These are phyloP conservation scores for Thamnidium elegans DNA, from an alignment of 192 early-diverging fungal genomes.

Conservation along the genomic window DNA sequence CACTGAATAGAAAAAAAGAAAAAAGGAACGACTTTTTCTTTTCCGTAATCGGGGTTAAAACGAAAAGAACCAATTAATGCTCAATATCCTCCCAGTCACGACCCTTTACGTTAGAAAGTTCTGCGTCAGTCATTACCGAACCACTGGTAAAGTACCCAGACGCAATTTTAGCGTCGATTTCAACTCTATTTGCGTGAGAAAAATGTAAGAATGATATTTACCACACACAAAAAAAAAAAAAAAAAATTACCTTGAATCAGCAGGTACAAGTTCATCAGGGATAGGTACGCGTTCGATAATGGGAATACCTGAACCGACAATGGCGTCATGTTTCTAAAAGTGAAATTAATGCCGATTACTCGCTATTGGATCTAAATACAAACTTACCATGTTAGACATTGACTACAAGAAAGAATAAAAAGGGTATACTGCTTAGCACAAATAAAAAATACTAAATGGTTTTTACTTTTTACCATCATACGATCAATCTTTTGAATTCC, in stretches of 20 bases:
- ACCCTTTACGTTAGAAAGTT: constrained; percentile 71
- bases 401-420: constrained; percentile 38
- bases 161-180: constrained; percentile 96
- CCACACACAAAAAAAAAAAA: too few species aligned
- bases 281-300: constrained; percentile 88
- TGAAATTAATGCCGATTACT: neutral
- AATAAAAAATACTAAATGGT: neutral
- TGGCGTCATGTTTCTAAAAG: constrained; percentile 86
- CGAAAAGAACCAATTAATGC: constrained; percentile 29
- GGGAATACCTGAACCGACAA: constrained; percentile 81
- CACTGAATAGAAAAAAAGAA: neutral
- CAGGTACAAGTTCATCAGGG: constrained; percentile 85
- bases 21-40: neutral
- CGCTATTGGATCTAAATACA: neutral
- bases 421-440: constrained; percentile 28
- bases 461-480: constrained; percentile 62
- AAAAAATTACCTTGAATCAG: constrained; percentile 56
- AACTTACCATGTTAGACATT: constrained; percentile 68
- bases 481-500: constrained; percentile 92
- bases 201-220: constrained; percentile 3
- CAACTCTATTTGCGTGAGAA: constrained; percentile 48
- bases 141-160: constrained; percentile 89
- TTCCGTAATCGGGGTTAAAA: too few species aligned
- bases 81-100: constrained; percentile 78
- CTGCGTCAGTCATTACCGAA: constrained; percentile 51